These are phyloP conservation scores for Monotropa hypopitys DNA, from an alignment of 179 eudicot genomes.

Conservation along the genomic window DNA sequence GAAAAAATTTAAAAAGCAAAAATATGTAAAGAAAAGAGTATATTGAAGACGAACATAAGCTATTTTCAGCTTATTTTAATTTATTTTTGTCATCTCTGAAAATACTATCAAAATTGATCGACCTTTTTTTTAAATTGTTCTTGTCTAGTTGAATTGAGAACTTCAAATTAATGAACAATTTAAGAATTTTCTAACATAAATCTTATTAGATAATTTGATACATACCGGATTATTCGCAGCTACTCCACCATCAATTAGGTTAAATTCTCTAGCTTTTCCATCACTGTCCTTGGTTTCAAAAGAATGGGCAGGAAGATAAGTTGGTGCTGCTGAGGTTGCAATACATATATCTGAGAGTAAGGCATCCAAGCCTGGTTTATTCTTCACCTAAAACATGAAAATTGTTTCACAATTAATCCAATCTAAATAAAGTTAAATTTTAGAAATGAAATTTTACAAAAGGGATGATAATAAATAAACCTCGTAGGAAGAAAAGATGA, in stretches of 20 bases:
- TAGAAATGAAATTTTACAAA: background rate
- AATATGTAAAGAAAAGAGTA: too few relatives aligned
- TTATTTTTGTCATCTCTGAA: background rate
- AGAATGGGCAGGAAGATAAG: constrained; percentile 28
- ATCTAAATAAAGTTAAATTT: background rate
- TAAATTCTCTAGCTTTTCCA: constrained; percentile 28
- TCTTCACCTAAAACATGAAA: constrained; percentile 17
- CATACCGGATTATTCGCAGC: constrained; percentile 41
- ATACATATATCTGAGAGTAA: constrained; percentile 34
- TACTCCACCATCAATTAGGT: constrained; percentile 47
- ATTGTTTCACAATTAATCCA: too few relatives aligned
- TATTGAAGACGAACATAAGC: too few relatives aligned
- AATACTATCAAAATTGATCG: background rate
- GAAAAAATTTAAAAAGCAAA: too few relatives aligned
- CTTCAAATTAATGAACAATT: background rate
- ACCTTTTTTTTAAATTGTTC: background rate
- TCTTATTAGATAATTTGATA: background rate
- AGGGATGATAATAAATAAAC: constrained; percentile 11
- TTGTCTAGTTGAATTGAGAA: background rate
- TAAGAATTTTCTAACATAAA: too few relatives aligned
- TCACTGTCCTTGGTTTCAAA: constrained; percentile 21
- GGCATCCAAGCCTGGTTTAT: constrained; percentile 25
- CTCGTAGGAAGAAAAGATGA: constrained; percentile 44
- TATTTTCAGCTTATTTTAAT: background rate
- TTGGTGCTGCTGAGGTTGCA: constrained; percentile 44